Base-by-base conservation (phyloP, 331 rosid genomes). In the Malus hybrid region DNA sequence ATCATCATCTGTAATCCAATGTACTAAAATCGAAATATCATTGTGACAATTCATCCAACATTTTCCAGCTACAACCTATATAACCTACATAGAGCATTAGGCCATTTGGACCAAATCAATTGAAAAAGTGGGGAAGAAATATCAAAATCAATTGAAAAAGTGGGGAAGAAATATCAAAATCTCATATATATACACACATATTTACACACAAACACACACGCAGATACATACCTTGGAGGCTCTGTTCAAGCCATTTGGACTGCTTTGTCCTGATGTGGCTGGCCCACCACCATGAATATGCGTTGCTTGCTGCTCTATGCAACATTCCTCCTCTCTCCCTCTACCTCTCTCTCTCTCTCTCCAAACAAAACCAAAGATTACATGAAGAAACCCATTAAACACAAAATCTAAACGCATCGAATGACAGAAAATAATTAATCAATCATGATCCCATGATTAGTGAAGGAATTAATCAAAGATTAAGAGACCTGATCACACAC, bases 221-320 rank as follows among this genome's bases (percentile, higher is more conserved):
- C 3, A 50, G 1, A 7, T 31, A 46, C 76, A 42, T 85, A 90
- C 99, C 99, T 72, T 84, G 92, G 88, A 94, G 93, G 78, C 86
- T 92, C 73, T 90, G 87, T 83, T 94, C 97, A 66, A 94, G 86
- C 99, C 99, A 94, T 86, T 88, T 94, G 18, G 99, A 92, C 81
- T 94, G 99, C 75, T 94, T 94, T 69, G 99, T 92, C 84, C 99
- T 86, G 69, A 94, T 74, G 83, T 92, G 99, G 85, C 97, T 94
- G 6, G 89, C 97, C 99, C 99, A 94, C 99, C 99, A 94, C 97
- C 97, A 94, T 76, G 99, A 86, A 84, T 87, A 92, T 39, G 99
- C 97, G 76, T 88, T 92, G 79, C 90, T 92, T 76, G 97, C 97
- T 71, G 97, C 99, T 82, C 99, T 92, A 34, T 90, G 87, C 86